Evolutionary conservation across 345 rosid species (phyloP), one percentile per base, ranked within the genome.

Genomic region (Excoecaria cochinchinensis): DNA sequence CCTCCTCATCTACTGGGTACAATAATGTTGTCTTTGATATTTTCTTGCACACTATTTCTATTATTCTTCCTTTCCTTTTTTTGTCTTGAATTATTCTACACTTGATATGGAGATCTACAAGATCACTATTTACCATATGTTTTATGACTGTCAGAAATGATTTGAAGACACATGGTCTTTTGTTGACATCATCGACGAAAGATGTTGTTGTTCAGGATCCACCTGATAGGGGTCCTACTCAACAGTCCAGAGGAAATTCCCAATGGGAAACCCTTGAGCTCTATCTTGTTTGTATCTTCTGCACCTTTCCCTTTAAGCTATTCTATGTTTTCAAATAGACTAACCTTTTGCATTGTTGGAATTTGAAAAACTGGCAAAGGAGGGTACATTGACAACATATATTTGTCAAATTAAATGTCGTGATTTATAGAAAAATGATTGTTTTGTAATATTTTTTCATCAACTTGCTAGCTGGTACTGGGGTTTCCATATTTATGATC

Each of bases 181-280:
- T 91, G 86, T 77, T 93, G 82, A 81, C 88, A 76, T 82, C 95
- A 74, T 84, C 91, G 38, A 84, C 65, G 36, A 90, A 93, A 72
- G 93, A 89, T 82, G 78, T 79, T 74, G 81, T 58, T 68, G 64
- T 81, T 70, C 84, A 75, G 68, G 79, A 84, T 86, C 88, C 91
- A 46, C 88, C 89, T 80, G 97, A 86, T 71, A 75, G 79, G 63
- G 86, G 62, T 72, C 76, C 67, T 75, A 59, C 80, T 85, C 87
- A 82, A 19, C 84, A 88, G 70, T 60, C 83, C 64, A 86, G 75
- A 76, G 83, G 86, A 72, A 86, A 82, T 76, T 79, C 79, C 85
- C 90, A 85, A 57, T 93, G 99, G 99, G 98, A 90, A 82, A 87
- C 85, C 80, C 97, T 95, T 51, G 98, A 93, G 82, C 87, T 80